Base-by-base conservation (phyloP, 2,329 filamentous ascomycete species). In the Epichloe typhina region DNA sequence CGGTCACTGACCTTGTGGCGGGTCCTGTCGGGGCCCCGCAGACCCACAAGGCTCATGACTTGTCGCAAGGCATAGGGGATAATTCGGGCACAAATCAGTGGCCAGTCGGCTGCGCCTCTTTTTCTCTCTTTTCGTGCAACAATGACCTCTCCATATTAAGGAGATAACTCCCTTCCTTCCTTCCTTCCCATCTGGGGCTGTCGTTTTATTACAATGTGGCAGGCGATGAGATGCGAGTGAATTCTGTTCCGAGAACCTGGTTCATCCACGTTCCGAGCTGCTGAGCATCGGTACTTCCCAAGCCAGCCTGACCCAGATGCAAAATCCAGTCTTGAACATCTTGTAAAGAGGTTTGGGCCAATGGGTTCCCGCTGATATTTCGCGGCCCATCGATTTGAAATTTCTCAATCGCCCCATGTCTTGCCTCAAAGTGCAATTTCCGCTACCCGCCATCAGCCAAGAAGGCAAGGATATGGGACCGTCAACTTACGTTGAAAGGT, bases 401-500 rank as follows among this genome's bases (percentile, higher is more conserved):
- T 1, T 59, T 57, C 6, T 69, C 64, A 36, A 71, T 54, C 11
- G 65, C 48, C 15, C 69, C 69, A 31, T 70, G 66, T 15, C 61
- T 64, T 38, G 67, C 61, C 43, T 68, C 63, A 52, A 71, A 65
- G 17, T 57, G 56, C 15, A 71, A 52, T 23, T 62, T 61, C n/a
- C 55, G 45, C 65, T 68, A n/a, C 5, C 39, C 11, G 1, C 48
- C 4, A 44, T 50, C 23, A 50, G 45, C 46, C n/a, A 26, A 47
- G 9, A n/a, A 5, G 13, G 4, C 11, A 36, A 2, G 26, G 8
- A 13, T 21, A 31, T 12, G 13, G 19, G 4, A 13, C 13, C 35
- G 21, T 7, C 3, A 11, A 56, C 66, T 64, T 55, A 84, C 66
- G 21, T 69, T 64, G 12, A 67, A 61, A 1, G 78, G 75, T 12